Evolutionary conservation across 2,329 filamentous ascomycete species (phyloP).

Genomic region (Cordyceps farinosa): DNA sequence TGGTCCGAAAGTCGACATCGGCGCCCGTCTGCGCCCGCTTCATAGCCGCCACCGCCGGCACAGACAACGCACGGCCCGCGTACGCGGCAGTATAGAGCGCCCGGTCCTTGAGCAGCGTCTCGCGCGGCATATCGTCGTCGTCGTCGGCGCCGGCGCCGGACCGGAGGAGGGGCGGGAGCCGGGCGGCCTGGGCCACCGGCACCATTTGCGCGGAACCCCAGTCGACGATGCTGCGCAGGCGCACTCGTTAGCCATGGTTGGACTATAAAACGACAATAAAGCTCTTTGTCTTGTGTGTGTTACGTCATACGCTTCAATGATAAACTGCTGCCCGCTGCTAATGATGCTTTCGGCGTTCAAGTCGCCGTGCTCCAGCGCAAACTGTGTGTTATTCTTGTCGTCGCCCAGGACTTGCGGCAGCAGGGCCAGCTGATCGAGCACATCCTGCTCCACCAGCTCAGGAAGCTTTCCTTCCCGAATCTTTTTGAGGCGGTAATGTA

Average conservation of each 20-base stretch:
- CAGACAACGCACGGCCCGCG: background rate
- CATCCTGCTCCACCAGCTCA: background rate
- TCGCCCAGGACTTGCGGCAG: background rate
- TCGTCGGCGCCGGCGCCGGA: background rate
- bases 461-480: background rate
- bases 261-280: too few species aligned
- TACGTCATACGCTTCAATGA: background rate
- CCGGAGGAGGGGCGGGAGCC: background rate
- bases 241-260: background rate
- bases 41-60: background rate
- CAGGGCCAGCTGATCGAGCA: background rate
- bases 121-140: background rate
- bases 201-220: conserved; percentile 8
- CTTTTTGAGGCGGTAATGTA: background rate
- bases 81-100: background rate
- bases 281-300: background rate
- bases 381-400: background rate
- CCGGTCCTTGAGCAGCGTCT: background rate
- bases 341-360: background rate
- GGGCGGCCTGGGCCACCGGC: background rate
- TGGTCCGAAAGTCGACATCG: background rate
- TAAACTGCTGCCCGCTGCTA: background rate
- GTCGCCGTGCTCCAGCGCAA: conserved; percentile 5
- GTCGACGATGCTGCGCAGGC: background rate
- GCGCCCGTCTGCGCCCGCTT: background rate